Conservation (phyloP, 2,329 filamentous ascomycete genomes). For the Scleromitrula shiraiana region DNA sequence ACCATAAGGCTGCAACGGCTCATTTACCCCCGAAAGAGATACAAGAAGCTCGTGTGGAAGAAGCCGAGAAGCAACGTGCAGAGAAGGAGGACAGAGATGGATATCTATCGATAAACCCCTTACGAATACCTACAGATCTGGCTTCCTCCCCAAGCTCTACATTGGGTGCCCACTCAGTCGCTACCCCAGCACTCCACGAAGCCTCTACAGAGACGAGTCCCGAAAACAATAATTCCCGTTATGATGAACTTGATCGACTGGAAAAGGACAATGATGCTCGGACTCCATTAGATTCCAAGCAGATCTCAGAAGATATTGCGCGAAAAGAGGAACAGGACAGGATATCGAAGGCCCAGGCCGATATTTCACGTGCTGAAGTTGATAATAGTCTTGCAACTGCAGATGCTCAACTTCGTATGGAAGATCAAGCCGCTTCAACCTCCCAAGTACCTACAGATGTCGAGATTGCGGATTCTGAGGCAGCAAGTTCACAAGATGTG, state of each 20-base stretch:
- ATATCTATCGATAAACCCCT: conserved; percentile 31
- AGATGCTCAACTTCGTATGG: conserved; percentile 50
- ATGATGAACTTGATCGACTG: conserved; percentile 38
- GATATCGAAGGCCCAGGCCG: conserved; percentile 21
- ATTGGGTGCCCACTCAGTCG: conserved; percentile 58
- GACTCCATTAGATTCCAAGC: conserved; percentile 28
- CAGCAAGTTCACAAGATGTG: neutral
- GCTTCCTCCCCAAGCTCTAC: conserved; percentile 57
- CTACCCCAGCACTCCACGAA: conserved; percentile 61
- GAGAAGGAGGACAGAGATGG: conserved; percentile 25
- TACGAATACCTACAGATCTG: conserved; percentile 36
- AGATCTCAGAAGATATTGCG: conserved; percentile 23
- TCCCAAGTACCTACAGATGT: conserved; percentile 22
- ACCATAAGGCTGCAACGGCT: conserved; percentile 28
- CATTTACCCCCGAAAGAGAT: conserved; percentile 42
- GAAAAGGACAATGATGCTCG: conserved; percentile 38
- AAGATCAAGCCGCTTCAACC: conserved; percentile 36
- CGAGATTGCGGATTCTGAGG: conserved; percentile 3
- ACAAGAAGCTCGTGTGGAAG: conserved; percentile 35
- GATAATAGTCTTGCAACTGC: conserved; percentile 40
- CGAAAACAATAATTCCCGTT: conserved; percentile 56
- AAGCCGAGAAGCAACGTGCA: conserved; percentile 32
- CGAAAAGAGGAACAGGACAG: conserved; percentile 31
- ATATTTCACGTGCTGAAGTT: conserved; percentile 33
- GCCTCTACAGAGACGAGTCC: conserved; percentile 68